Conservation (phyloP, 306 rosid genomes). For the Dryas alaskensis region DNA sequence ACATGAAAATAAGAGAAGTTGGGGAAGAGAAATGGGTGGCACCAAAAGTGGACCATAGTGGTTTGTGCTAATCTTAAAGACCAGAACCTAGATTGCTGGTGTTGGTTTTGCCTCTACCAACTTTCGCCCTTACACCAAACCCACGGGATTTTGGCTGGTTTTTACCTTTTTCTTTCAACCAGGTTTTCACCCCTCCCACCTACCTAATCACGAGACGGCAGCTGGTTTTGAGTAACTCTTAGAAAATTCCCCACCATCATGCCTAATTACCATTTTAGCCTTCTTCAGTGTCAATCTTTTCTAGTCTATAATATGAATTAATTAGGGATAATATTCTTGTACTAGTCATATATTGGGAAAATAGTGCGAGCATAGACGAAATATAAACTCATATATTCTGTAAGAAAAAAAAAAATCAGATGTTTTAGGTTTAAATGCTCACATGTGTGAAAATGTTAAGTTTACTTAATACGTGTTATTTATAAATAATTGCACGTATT, state of each 20-base stretch:
- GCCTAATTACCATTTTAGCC: not conserved
- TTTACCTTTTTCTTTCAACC: not conserved
- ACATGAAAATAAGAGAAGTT: not conserved
- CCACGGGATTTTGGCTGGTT: slow-evolving; percentile 24
- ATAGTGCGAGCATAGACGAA: too few species aligned
- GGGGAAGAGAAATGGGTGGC: not conserved
- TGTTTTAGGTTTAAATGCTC: too few species aligned
- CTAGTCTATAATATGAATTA: too few species aligned
- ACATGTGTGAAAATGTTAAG: too few species aligned
- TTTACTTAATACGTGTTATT: too few species aligned
- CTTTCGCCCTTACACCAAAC: not conserved
- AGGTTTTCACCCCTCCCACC: not conserved
- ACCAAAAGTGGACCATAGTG: not conserved
- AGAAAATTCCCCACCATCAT: not conserved
- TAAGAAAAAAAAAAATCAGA: too few species aligned
- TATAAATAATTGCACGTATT: too few species aligned
- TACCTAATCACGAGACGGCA: slow-evolving; percentile 1
- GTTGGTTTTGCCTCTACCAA: not conserved
- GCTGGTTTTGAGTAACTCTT: not conserved
- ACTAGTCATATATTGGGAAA: too few species aligned
- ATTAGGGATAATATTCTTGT: too few species aligned
- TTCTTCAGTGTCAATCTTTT: not conserved
- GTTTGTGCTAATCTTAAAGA: not conserved
- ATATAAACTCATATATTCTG: too few species aligned
- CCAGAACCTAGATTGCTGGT: slow-evolving; percentile 3